Percentiles rank a stretch among this genome's conserved stretches.
Conservation (phyloP, 2,329 filamentous ascomycete species). For the Fusarium coicis region DNA sequence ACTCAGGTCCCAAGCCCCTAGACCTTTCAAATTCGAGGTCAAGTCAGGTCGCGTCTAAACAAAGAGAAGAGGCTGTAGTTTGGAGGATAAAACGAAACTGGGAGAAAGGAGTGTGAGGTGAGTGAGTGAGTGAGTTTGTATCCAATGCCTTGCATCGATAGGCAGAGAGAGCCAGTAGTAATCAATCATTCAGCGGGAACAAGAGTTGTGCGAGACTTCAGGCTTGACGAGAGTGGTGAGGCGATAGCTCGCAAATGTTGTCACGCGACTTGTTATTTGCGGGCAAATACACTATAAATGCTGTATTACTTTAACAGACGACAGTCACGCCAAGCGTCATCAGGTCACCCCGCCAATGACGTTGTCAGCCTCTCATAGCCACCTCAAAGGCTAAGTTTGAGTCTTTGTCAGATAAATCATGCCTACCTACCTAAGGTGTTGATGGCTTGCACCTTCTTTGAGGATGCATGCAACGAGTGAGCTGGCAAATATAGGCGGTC, state of each 20-base stretch:
- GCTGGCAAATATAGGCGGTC: slow-evolving; percentile 5
- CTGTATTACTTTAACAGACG: slow-evolving; percentile 19
- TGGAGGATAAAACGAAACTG: slow-evolving; percentile 26
- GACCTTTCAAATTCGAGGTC: slow-evolving; percentile 18
- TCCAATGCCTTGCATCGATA: slow-evolving; percentile 31
- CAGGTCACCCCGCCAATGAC: slow-evolving; percentile 47
- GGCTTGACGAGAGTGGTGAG: slow-evolving; percentile 17
- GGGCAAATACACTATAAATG: fast-evolving
- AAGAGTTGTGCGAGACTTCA: slow-evolving; percentile 31
- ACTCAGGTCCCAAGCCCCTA: slow-evolving; percentile 28
- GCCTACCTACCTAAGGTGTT: slow-evolving; percentile 13
- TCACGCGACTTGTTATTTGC: background rate
- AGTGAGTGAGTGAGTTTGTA: slow-evolving; percentile 12
- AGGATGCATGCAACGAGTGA: background rate
- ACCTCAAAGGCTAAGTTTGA: slow-evolving; percentile 2
- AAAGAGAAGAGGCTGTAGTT: slow-evolving; percentile 23
- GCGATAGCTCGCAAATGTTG: slow-evolving; percentile 19
- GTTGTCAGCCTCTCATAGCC: slow-evolving; percentile 34
- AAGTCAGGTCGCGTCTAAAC: slow-evolving; percentile 25
- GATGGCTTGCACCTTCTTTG: slow-evolving; percentile 3
- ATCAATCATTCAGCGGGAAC: slow-evolving; percentile 34
- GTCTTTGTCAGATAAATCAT: slow-evolving; percentile 29
- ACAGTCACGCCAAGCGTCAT: slow-evolving; percentile 30
- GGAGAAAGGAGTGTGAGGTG: slow-evolving; percentile 26
- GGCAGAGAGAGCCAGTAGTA: slow-evolving; percentile 30